Evolutionary conservation across 2,329 filamentous ascomycete genomes (phyloP), one percentile per base, ranked within the genome.

Genomic region (Pseudocercospora fuligena): DNA sequence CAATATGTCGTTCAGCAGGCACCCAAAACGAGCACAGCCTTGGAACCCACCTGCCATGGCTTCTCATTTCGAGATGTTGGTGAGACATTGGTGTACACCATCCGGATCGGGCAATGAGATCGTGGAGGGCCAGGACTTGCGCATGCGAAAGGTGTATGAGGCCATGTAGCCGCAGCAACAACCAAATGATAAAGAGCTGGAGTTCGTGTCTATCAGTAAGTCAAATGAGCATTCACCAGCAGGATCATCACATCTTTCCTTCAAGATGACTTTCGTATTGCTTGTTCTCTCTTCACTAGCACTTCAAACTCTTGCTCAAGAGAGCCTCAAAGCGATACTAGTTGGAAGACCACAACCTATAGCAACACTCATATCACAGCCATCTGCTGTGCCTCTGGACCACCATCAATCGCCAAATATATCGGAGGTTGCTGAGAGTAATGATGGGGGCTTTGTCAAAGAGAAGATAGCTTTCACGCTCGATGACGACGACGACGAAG

Each of bases 341-440:
- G 1, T 58, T 36, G 54, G 54, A 36, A 58, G 54, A 12, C 54
- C 54, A 58, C 54, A 58, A 31, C 54, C 54, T 3, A 40, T 58
- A n/a, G 54, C 29, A 6, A 58, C 54, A 16, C 54, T 58, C 54
- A 21, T 58, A 33, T 40, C 54, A 36, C 54, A 40, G 19, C 29
- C 54, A 9, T 40, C 54, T 27, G 47, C 47, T 25, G 47, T 51
- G 5, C 47, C 47, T 14, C 23, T 25, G 19, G 21, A 40, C 19
- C 25, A 36, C 16, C 29, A 36, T 14, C 25, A 40, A 16, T 9
- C 19, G 12, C 29, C 21, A 11, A 58, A 58, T 19, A 36, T 25
- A 23, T 51, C 47, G 25, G 47, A 51, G 6, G 4, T 27, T 51
- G 5, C n/a, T 16, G 14, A 51, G 19, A 27, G 14, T 23, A 5